These are phyloP conservation scores for Globisporangium iwayamae DNA, from an alignment of 352 stramenopile species.

Conservation along the genomic window DNA sequence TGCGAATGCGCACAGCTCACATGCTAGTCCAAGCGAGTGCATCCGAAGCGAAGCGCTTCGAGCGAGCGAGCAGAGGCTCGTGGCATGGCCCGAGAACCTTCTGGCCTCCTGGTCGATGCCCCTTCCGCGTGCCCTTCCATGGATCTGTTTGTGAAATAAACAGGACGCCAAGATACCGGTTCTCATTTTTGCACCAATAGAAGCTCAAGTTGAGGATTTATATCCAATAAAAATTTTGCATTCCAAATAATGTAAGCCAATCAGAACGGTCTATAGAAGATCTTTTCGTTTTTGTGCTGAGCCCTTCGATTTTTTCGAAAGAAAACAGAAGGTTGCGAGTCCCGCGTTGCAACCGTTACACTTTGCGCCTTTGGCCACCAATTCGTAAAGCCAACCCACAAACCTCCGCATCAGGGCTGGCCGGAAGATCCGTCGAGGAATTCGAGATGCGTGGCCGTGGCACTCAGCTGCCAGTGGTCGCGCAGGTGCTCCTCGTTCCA, in stretches of 20 bases:
- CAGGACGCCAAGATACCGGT: constrained; percentile 3
- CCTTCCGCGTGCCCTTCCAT: constrained; percentile 5
- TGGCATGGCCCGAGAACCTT: not conserved
- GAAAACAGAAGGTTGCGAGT: not conserved
- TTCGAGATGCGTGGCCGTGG: constrained; percentile 51
- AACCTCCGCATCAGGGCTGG: constrained; percentile 41
- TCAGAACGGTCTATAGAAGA: constrained; percentile 6
- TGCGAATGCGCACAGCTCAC: not conserved
- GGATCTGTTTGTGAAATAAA: constrained; percentile 3
- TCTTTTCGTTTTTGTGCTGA: not conserved
- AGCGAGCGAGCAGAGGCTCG: not conserved
- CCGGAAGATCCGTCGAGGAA: constrained; percentile 69
- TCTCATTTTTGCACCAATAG: constrained; percentile 6
- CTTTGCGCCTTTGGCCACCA: not conserved
- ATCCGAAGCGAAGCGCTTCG: not conserved
- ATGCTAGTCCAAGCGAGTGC: not conserved
- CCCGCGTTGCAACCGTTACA: constrained; percentile 1
- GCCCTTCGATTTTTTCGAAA: constrained; percentile 7
- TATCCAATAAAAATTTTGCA: not conserved
- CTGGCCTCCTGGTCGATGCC: not conserved
- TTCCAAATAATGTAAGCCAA: constrained; percentile 1
- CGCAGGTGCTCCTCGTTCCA: constrained; percentile 79
- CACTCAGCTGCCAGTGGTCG: constrained; percentile 60
- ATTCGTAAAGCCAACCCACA: not conserved
- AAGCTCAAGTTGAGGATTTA: not conserved